Evolutionary conservation across 129 eudicot genomes (phyloP).

Genomic region (Lactuca saligna): DNA sequence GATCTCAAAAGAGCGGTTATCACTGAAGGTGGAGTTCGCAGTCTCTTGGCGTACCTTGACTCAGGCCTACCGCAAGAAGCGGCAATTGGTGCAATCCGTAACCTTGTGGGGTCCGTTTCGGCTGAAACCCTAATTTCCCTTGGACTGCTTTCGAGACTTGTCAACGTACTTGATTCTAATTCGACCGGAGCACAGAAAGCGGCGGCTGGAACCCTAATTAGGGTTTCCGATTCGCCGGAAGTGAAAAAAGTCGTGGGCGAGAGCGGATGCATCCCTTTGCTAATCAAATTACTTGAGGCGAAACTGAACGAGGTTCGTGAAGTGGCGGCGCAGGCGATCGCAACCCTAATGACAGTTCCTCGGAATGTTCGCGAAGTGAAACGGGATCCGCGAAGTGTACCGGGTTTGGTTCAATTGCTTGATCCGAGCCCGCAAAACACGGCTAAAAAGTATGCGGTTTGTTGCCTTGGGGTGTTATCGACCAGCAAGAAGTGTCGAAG

Average conservation of each 20-base stretch:
- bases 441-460: slow-evolving; percentile 82
- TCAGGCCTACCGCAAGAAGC: slow-evolving; percentile 71
- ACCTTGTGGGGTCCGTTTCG: slow-evolving; percentile 59
- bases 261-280: slow-evolving; percentile 66
- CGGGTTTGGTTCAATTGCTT: slow-evolving; percentile 78
- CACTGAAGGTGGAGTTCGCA: slow-evolving; percentile 64
- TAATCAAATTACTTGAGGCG: slow-evolving; percentile 70
- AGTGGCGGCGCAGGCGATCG: slow-evolving; percentile 73
- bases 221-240: slow-evolving; percentile 51
- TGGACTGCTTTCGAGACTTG: slow-evolving; percentile 61
- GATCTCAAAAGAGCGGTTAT: slow-evolving; percentile 45
- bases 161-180: slow-evolving; percentile 56
- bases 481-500: slow-evolving; percentile 75
- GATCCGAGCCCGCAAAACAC: slow-evolving; percentile 81
- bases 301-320: slow-evolving; percentile 64
- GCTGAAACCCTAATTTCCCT: slow-evolving; percentile 40
- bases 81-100: slow-evolving; percentile 65
- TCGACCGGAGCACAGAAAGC: slow-evolving; percentile 65
- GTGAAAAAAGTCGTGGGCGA: slow-evolving; percentile 68
- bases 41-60: slow-evolving; percentile 64
- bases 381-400: slow-evolving; percentile 66
- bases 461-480: slow-evolving; percentile 52
- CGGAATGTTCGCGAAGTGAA: slow-evolving; percentile 69
- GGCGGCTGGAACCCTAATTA: slow-evolving; percentile 57
- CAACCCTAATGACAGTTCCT: slow-evolving; percentile 50